phyloP scores from a whole-genome alignment of 2,329 filamentous ascomycete species.

The Penicillium sp. region DNA sequence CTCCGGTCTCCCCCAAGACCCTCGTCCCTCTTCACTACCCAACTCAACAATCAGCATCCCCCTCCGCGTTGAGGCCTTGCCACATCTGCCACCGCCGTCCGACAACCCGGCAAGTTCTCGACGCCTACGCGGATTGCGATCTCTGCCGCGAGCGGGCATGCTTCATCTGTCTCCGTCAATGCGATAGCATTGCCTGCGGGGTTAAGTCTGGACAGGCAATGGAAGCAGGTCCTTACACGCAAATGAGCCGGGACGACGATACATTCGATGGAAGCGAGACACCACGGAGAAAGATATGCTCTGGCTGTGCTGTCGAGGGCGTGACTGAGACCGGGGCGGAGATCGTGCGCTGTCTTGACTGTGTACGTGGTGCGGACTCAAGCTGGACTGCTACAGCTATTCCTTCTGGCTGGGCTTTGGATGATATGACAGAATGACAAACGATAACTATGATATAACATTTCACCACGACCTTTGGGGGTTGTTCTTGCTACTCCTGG shows the following conservation, averaged over 20 bases:
- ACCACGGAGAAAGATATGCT: slow-evolving; percentile 38
- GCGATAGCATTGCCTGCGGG: slow-evolving; percentile 35
- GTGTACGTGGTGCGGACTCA: slow-evolving; percentile 26
- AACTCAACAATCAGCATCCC: slow-evolving; percentile 20
- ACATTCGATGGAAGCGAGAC: not conserved
- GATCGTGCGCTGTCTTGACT: slow-evolving; percentile 40
- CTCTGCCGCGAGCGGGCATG: slow-evolving; percentile 41
- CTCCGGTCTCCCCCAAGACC: slow-evolving; percentile 30
- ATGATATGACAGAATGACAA: slow-evolving; percentile 8
- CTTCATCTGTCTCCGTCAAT: slow-evolving; percentile 45
- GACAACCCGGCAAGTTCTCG: slow-evolving; percentile 40
- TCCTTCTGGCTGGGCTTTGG: slow-evolving; percentile 15
- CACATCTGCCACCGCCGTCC: slow-evolving; percentile 45
- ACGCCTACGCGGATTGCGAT: slow-evolving; percentile 45
- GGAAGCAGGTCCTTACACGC: slow-evolving; percentile 5
- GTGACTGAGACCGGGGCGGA: slow-evolving; percentile 39
- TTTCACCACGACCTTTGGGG: not conserved
- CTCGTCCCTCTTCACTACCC: slow-evolving; percentile 26
- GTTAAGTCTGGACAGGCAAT: slow-evolving; percentile 1
- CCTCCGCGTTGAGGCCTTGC: slow-evolving; percentile 38
- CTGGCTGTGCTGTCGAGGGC: slow-evolving; percentile 41
- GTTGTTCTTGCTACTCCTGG: slow-evolving; percentile 1
- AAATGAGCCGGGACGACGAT: not conserved
- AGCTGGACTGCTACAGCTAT: slow-evolving; percentile 14
- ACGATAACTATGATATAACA: not conserved